phyloP scores from a whole-genome alignment of 306 rosid genomes.

The Rosa multiflora region DNA sequence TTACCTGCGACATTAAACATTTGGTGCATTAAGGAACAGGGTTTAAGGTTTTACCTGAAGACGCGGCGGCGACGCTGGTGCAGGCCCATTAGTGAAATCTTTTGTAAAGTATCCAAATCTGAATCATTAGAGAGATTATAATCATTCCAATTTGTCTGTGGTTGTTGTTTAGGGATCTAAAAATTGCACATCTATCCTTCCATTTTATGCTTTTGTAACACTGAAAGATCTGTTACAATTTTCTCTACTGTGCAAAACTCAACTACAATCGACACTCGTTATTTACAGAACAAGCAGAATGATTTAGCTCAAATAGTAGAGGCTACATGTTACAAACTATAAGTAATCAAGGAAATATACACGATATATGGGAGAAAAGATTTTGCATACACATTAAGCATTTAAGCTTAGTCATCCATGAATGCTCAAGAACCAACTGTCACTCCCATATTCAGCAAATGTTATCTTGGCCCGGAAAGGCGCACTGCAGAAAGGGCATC shows the following conservation, averaged over 20 bases:
- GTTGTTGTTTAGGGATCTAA: neutral
- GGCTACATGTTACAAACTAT: slow-evolving; percentile 32
- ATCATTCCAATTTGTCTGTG: neutral
- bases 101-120: neutral
- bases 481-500: slow-evolving; percentile 70
- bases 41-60: slow-evolving; percentile 1
- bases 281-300: slow-evolving; percentile 20
- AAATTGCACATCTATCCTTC: neutral
- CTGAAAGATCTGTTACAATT: neutral
- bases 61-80: neutral
- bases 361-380: slow-evolving; percentile 2
- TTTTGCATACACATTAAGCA: slow-evolving; percentile 8
- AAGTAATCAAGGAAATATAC: slow-evolving; percentile 29
- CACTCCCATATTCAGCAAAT: neutral
- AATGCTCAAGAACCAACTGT: neutral
- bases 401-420: slow-evolving; percentile 1
- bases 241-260: neutral
- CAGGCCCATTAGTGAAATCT: neutral
- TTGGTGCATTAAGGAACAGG: neutral
- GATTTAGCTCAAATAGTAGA: neutral
- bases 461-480: slow-evolving; percentile 87
- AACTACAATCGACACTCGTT: neutral
- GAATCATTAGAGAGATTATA: neutral
- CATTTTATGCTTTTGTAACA: neutral
- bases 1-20: neutral